phyloP scores from a whole-genome alignment of 129 eudicot genomes.

The Pittosporum tobira region DNA sequence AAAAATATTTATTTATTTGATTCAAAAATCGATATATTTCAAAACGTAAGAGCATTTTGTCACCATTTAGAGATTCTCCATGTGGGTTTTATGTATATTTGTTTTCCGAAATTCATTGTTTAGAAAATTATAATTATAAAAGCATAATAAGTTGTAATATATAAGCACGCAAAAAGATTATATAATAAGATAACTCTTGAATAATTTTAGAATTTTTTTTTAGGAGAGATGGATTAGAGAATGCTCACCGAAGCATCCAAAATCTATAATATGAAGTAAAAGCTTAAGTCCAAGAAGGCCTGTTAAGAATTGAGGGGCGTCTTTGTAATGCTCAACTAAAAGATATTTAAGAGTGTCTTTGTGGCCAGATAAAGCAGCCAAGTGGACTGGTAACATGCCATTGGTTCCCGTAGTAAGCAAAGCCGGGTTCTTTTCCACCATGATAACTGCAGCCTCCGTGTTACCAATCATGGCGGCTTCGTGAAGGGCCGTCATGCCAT shows the following conservation, averaged over 20 bases:
- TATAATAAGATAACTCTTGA: not conserved
- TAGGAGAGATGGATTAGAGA: not conserved
- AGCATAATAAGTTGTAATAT: too few species aligned
- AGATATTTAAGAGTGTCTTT: conserved; percentile 13
- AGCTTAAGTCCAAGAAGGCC: conserved; percentile 30
- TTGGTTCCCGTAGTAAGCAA: conserved; percentile 11
- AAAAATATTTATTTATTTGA: too few species aligned
- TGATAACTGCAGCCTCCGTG: conserved; percentile 5
- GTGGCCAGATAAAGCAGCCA: conserved; percentile 22
- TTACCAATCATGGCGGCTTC: conserved; percentile 15
- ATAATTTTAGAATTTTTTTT: not conserved
- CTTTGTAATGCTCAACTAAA: conserved; percentile 7
- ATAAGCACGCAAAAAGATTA: too few species aligned
- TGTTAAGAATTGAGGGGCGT: not conserved
- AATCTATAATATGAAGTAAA: conserved; percentile 24
- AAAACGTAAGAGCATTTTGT: too few species aligned
- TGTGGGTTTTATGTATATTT: too few species aligned
- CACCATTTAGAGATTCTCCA: too few species aligned
- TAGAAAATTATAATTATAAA: too few species aligned
- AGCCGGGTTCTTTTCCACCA: conserved; percentile 11
- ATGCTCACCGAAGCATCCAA: conserved; percentile 34
- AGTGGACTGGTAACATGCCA: conserved; percentile 18
- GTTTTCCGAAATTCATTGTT: too few species aligned
- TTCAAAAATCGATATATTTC: too few species aligned
- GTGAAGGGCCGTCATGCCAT: conserved; percentile 15